Percentiles rank a stretch among this genome's conserved stretches.
Conservation (phyloP, 257 asterid species). For the Mentha longifolia region DNA sequence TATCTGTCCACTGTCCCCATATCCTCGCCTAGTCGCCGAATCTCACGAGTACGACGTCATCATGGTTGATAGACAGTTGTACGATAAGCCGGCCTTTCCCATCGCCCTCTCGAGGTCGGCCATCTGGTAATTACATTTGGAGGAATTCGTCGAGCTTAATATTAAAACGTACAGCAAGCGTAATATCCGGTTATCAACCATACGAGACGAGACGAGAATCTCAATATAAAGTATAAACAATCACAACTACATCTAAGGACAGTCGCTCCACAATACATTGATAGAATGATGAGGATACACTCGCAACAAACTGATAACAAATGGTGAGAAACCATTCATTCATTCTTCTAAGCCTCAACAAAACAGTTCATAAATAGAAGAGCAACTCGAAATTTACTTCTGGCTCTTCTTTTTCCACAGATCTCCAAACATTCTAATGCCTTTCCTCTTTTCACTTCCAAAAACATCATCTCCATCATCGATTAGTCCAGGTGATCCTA, state of each 20-base stretch:
- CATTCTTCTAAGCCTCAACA: constrained; percentile 17
- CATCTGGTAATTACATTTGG: no score
- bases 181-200: no score
- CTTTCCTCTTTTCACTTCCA: constrained; percentile 77
- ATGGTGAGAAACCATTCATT: constrained; percentile 41
- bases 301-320: constrained; percentile 17
- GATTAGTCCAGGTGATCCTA: constrained; percentile 67
- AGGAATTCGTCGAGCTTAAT: no score
- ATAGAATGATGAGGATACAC: constrained; percentile 25
- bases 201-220: no score
- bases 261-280: constrained; percentile 4
- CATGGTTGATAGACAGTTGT: no score
- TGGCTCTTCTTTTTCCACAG: constrained; percentile 91
- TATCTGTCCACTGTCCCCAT: background rate
- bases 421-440: constrained; percentile 84
- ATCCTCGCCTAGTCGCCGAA: background rate
- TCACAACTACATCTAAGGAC: background rate
- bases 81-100: no score
- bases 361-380: background rate
- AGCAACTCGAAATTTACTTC: constrained; percentile 44
- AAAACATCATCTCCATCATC: constrained; percentile 63
- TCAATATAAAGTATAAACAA: background rate
- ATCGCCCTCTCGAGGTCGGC: no score
- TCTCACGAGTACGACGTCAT: background rate
- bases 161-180: no score